phyloP scores from a whole-genome alignment of 2,329 filamentous ascomycete species.

The Sordariomycetes sp. region DNA sequence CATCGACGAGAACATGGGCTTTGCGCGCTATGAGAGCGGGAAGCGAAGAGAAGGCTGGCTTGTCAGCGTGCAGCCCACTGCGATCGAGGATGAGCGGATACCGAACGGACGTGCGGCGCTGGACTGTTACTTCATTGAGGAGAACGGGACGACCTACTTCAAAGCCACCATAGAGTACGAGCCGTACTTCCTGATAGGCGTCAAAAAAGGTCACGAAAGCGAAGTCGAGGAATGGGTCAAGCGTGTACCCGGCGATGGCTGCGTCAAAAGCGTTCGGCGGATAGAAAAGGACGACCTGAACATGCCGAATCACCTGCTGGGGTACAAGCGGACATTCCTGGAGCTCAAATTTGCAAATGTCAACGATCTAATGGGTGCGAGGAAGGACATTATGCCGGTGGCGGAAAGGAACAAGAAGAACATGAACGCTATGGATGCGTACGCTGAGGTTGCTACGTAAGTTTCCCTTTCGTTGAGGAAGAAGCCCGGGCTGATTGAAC shows the following conservation, averaged over 20 bases:
- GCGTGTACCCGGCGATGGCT: slow-evolving; percentile 66
- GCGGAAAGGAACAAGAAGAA: slow-evolving; percentile 96
- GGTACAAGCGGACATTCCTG: slow-evolving; percentile 81
- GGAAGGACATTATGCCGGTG: slow-evolving; percentile 77
- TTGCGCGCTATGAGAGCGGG: slow-evolving; percentile 82
- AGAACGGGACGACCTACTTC: slow-evolving; percentile 74
- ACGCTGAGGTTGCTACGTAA: slow-evolving; percentile 88
- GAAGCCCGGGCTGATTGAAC: not conserved
- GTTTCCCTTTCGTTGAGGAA: slow-evolving; percentile 17
- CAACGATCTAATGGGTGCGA: slow-evolving; percentile 72
- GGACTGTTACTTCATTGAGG: slow-evolving; percentile 95
- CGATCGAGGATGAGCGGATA: slow-evolving; percentile 74
- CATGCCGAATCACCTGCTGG: slow-evolving; percentile 92
- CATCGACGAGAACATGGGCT: slow-evolving; percentile 95
- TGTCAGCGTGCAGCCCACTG: slow-evolving; percentile 87
- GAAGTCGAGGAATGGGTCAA: slow-evolving; percentile 96
- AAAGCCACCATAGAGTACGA: slow-evolving; percentile 96
- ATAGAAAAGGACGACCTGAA: slow-evolving; percentile 88
- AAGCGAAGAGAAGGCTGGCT: slow-evolving; percentile 82
- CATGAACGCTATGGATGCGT: slow-evolving; percentile 94
- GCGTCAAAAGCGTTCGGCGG: slow-evolving; percentile 68
- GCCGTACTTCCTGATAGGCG: slow-evolving; percentile 89
- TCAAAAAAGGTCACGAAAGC: slow-evolving; percentile 76
- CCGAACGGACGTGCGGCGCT: slow-evolving; percentile 81
- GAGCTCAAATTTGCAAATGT: slow-evolving; percentile 85